A percentile compares a stretch with the other conserved stretches of the same genome.
These are phyloP conservation scores for Solanum bulbocastanum DNA, from an alignment of 257 asterid species.

Conservation along the genomic window DNA sequence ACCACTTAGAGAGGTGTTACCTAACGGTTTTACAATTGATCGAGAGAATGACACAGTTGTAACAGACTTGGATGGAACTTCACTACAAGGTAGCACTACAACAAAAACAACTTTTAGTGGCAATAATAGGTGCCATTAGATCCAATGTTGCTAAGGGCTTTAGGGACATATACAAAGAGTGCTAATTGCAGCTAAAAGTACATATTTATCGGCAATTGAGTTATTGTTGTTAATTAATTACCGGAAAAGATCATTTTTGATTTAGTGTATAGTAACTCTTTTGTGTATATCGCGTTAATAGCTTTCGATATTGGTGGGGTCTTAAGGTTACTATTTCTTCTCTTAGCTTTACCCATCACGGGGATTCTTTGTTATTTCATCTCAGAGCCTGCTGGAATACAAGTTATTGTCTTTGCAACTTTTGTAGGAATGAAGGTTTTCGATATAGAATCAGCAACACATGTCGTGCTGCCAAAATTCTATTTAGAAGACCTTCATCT, in stretches of 20 bases:
- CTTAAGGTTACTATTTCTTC: slow-evolving; percentile 10
- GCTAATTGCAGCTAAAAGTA: too few relatives aligned
- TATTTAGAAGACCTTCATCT: slow-evolving; percentile 22
- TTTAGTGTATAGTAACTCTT: neutral
- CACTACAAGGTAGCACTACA: neutral
- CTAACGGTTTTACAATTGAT: neutral
- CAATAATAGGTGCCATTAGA: too few relatives aligned
- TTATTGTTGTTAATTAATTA: too few relatives aligned
- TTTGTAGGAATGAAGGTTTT: slow-evolving; percentile 12
- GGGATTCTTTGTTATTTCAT: slow-evolving; percentile 2
- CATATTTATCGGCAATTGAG: too few relatives aligned
- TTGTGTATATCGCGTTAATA: slow-evolving; percentile 16
- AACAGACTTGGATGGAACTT: slow-evolving; percentile 14
- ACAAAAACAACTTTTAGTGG: too few relatives aligned
- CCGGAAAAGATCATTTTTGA: too few relatives aligned
- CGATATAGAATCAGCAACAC: slow-evolving; percentile 15
- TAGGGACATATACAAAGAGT: too few relatives aligned
- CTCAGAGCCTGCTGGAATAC: slow-evolving; percentile 11
- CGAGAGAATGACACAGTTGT: slow-evolving; percentile 6
- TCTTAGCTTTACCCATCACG: slow-evolving; percentile 9
- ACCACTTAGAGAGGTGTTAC: too few relatives aligned
- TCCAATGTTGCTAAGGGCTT: too few relatives aligned
- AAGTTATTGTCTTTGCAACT: slow-evolving; percentile 9
- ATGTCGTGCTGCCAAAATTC: slow-evolving; percentile 13
- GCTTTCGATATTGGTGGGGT: slow-evolving; percentile 28